Conservation (phyloP, 2,329 filamentous ascomycete species). For the Tolypocladium endophyticum region DNA sequence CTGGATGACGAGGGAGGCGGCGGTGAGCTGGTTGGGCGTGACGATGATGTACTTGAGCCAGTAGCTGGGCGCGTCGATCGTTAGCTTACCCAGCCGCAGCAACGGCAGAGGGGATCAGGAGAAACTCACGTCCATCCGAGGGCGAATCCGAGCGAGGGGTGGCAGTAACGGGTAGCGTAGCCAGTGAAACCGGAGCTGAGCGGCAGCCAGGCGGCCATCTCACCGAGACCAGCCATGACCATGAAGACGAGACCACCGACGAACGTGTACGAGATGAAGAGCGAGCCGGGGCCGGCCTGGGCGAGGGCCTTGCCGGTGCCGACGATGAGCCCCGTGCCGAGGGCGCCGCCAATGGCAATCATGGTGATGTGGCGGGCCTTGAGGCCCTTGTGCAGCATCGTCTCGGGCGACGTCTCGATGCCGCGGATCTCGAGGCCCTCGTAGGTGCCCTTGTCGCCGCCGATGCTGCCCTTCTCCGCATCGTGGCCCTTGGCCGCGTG, state of each 20-base stretch:
- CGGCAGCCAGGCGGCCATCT: constrained; percentile 78
- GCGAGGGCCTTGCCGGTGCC: constrained; percentile 49
- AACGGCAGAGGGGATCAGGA: neutral
- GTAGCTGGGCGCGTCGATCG: constrained; percentile 22
- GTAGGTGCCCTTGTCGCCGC: neutral
- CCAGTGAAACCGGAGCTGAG: constrained; percentile 70
- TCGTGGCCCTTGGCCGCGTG: constrained; percentile 6
- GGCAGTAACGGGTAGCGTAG: constrained; percentile 69
- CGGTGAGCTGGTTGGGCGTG: constrained; percentile 76
- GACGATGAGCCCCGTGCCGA: constrained; percentile 65
- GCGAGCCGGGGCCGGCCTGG: constrained; percentile 49
- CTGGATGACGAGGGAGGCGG: constrained; percentile 66
- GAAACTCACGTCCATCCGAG: constrained; percentile 56
- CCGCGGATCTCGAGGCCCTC: constrained; percentile 29
- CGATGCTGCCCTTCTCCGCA: constrained; percentile 9
- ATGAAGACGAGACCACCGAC: constrained; percentile 66
- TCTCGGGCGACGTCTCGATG: constrained; percentile 37
- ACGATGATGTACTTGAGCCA: constrained; percentile 79
- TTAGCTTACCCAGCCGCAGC: neutral
- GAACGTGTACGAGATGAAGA: constrained; percentile 61
- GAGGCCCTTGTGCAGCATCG: constrained; percentile 39
- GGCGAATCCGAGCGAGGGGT: constrained; percentile 71
- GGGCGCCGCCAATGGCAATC: constrained; percentile 64
- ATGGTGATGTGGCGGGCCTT: constrained; percentile 46
- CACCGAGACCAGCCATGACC: constrained; percentile 72